Evolutionary conservation across 768 basidiomycete species (phyloP), one percentile per base, ranked within the genome.

Genomic region (Amanita brunnescens): DNA sequence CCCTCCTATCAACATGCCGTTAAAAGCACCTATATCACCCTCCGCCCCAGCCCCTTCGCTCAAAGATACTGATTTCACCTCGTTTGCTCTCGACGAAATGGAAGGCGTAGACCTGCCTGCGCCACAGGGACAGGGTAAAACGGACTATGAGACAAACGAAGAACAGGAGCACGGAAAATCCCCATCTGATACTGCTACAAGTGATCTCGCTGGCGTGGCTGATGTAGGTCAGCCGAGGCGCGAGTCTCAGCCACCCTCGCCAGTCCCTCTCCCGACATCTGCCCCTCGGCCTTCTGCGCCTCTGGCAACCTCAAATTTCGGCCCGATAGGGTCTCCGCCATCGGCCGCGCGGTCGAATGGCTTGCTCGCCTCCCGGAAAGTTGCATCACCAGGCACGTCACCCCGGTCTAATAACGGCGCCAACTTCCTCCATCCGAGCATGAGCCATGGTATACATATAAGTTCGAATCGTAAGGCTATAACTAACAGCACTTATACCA

Each of bases 261-360:
- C 79, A 2, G 69, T 70, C 10, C 72, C 78, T 1, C 72, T 83
- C 26, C 82, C 83, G 0, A 68, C 77, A 24, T 81, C 75, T 29
- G 76, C 76, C 0, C 80, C 79, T 10, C 80, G 79, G 33, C 63
- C 67, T 6, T 65, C 70, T 12, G 60, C 62, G 41, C 55, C 72
- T 30, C 63, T 70, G 47, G 60, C 69, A 37, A 61, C 70, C 41
- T 68, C 71, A 42, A 87, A 87, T 61, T 83, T 87, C 58, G 89
- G 89, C 7, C 87, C 90, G 13, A 89, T 91, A 54, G 90, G 90
- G 2, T 88, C 87, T 2, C 86, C 88, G 85, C 90, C 1, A 76
- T 66, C 45, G 68, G 70, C 35, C 61, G 65, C 16, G 51, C 58
- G 38, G 52, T 56, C 24, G 51, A 68, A 30, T 60, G 63, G 2